Percentiles rank a stretch among this genome's conserved stretches.
These are phyloP conservation scores for Colletotrichum nymphaeae DNA, from an alignment of 2,329 filamentous ascomycete species.

Conservation along the genomic window DNA sequence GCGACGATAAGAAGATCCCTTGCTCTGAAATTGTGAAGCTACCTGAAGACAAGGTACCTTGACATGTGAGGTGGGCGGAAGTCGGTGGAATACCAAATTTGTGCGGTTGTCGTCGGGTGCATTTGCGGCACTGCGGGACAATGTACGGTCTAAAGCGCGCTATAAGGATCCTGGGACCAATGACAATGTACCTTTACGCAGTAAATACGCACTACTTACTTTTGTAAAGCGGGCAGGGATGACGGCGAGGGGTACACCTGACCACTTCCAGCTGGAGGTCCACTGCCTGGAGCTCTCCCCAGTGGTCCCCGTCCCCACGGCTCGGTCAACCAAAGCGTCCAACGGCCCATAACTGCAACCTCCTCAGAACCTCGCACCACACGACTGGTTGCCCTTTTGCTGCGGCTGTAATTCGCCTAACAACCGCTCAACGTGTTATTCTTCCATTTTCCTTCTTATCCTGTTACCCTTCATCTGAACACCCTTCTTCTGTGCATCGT, in stretches of 20 bases:
- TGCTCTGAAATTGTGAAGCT: neutral
- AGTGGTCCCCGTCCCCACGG: slow-evolving; percentile 17
- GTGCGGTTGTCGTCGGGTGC: neutral
- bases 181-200: too few species aligned
- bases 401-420: neutral
- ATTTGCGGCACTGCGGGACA: neutral
- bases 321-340: slow-evolving; percentile 31
- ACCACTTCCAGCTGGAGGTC: slow-evolving; percentile 10
- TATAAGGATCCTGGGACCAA: neutral
- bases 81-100: slow-evolving; percentile 9
- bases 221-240: neutral
- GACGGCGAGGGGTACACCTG: slow-evolving; percentile 1
- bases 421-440: neutral
- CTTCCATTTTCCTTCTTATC: too few species aligned
- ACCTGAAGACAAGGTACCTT: too few species aligned
- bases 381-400: slow-evolving; percentile 27
- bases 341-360: slow-evolving; percentile 2
- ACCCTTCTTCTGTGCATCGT: neutral
- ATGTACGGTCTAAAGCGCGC: neutral
- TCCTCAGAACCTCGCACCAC: slow-evolving; percentile 11
- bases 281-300: neutral
- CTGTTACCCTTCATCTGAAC: neutral
- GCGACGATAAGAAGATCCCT: neutral
- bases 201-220: too few species aligned
- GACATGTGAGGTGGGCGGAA: neutral